Percentiles rank a stretch among this genome's conserved stretches.
Conservation (phyloP, 331 rosid genomes). For the Telfairia occidentalis region DNA sequence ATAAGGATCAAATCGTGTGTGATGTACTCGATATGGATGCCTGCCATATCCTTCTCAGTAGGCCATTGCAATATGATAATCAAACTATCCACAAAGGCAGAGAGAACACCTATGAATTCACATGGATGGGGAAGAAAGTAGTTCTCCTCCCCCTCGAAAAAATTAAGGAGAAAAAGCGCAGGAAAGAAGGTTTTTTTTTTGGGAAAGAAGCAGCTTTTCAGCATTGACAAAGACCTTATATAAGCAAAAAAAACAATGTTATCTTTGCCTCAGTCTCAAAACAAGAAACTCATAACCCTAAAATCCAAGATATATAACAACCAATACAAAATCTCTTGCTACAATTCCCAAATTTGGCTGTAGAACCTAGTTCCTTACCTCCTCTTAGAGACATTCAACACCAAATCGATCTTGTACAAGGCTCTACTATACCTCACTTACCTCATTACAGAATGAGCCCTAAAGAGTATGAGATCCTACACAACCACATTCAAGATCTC, state of each 20-base stretch:
- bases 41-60: neutral
- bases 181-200: too few species aligned
- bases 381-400: neutral
- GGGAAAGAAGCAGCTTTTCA: too few species aligned
- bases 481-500: neutral
- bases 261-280: too few species aligned
- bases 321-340: too few species aligned
- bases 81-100: neutral
- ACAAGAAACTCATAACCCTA: too few species aligned
- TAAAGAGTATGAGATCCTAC: neutral
- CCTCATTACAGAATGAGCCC: neutral
- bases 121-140: neutral
- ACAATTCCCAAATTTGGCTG: neutral
- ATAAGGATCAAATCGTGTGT: neutral
- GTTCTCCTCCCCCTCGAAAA: neutral
- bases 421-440: neutral
- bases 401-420: neutral
- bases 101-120: neutral
- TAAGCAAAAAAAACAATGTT: too few species aligned
- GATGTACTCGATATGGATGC: neutral
- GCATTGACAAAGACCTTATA: too few species aligned
- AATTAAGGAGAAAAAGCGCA: neutral
- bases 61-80: neutral
- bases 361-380: neutral
- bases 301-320: too few species aligned